phyloP scores from a whole-genome alignment of 2,329 filamentous ascomycete genomes.

The Aspergillus nomiae region DNA sequence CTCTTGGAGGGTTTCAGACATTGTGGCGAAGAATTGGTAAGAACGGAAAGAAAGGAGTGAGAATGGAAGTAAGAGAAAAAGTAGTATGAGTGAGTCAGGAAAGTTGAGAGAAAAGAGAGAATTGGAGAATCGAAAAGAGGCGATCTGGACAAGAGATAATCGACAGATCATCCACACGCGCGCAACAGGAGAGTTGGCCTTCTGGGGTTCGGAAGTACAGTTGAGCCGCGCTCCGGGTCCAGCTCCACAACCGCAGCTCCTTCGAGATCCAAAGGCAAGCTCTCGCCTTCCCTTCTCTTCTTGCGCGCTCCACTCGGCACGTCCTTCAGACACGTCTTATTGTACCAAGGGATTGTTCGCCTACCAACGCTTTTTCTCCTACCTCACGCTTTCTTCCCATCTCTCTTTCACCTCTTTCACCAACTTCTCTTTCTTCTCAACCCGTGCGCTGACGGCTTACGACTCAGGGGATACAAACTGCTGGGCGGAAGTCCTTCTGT shows the following conservation, averaged over 20 bases:
- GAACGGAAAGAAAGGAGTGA: not conserved
- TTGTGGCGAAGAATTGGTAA: conserved; percentile 9
- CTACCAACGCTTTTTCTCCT: not conserved
- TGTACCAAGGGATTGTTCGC: conserved; percentile 10
- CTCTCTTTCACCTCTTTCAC: conserved; percentile 1
- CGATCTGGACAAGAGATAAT: not conserved
- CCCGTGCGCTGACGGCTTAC: conserved; percentile 11
- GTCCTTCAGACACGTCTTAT: conserved; percentile 18
- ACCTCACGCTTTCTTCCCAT: not conserved
- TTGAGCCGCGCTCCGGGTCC: conserved; percentile 23
- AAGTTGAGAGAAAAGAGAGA: not conserved
- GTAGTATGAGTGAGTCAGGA: not conserved
- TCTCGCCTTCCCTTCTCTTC: conserved; percentile 19
- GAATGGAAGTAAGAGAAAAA: not conserved
- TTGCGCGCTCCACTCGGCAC: conserved; percentile 20
- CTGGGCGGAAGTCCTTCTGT: conserved; percentile 13
- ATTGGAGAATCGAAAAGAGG: not conserved
- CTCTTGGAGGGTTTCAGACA: conserved; percentile 27
- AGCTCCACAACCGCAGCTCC: conserved; percentile 15
- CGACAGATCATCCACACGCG: conserved; percentile 2
- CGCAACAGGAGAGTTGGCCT: conserved; percentile 21
- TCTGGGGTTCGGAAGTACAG: conserved; percentile 22
- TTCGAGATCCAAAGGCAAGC: conserved; percentile 19
- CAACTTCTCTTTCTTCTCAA: not conserved
- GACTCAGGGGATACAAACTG: conserved; percentile 20